phyloP scores from a whole-genome alignment of 2,329 filamentous ascomycete genomes.

The Sclerotiophoma versabilis region DNA sequence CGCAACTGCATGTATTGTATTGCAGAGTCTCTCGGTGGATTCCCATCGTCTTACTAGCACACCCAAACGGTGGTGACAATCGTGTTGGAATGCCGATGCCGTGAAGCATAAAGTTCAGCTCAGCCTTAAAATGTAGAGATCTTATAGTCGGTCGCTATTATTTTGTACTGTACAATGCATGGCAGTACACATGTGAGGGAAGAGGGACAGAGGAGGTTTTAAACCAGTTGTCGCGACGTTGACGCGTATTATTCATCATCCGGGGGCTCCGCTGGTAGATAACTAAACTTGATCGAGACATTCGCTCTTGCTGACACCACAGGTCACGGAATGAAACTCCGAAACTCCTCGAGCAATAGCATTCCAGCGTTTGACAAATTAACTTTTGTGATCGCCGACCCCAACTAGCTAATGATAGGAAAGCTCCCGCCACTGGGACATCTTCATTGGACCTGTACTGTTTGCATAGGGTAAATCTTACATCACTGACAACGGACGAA shows the following conservation, averaged over 20 bases:
- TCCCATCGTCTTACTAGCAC: too few species aligned
- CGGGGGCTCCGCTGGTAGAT: conserved; percentile 1
- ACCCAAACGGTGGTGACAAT: not conserved
- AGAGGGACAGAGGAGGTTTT: not conserved
- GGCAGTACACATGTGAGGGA: not conserved
- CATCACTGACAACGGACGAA: not conserved
- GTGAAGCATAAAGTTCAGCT: not conserved
- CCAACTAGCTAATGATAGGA: conserved; percentile 1
- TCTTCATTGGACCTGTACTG: too few species aligned
- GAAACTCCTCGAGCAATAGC: not conserved
- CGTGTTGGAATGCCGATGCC: too few species aligned
- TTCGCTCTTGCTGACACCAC: conserved; percentile 2
- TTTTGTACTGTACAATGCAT: not conserved
- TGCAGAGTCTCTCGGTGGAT: not conserved
- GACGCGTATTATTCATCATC: conserved; percentile 15
- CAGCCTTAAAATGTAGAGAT: not conserved
- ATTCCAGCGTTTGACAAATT: not conserved
- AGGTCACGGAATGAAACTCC: conserved; percentile 9
- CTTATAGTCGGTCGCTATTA: not conserved
- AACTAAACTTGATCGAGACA: not conserved
- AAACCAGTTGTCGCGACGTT: not conserved
- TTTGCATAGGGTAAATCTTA: too few species aligned
- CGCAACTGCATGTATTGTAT: not conserved
- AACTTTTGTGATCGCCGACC: not conserved
- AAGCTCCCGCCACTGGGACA: too few species aligned